A percentile compares a stretch with the other conserved stretches of the same genome.
These are phyloP conservation scores for Scytalidium sp. DNA, from an alignment of 2,329 filamentous ascomycete species.

Conservation along the genomic window DNA sequence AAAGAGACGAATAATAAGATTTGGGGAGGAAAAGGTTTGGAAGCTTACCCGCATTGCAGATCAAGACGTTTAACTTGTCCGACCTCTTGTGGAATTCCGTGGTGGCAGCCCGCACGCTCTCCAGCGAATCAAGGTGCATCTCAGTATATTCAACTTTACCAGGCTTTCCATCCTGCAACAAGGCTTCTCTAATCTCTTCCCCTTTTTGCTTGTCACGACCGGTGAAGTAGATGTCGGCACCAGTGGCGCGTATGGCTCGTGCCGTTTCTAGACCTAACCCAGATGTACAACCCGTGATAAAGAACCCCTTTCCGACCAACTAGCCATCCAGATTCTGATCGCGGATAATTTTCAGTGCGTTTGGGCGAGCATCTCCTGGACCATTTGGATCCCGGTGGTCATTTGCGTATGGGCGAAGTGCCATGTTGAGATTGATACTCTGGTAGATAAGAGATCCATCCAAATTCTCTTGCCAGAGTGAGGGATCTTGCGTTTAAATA, in stretches of 20 bases:
- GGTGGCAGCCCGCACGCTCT: slow-evolving; percentile 28
- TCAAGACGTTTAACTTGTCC: slow-evolving; percentile 27
- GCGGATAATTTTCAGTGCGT: slow-evolving; percentile 29
- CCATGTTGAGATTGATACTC: too few species aligned
- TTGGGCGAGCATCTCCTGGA: slow-evolving; percentile 29
- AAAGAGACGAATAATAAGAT: too few species aligned
- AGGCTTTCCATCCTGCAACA: slow-evolving; percentile 40
- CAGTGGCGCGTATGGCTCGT: slow-evolving; percentile 31
- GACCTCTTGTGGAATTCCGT: slow-evolving; percentile 24
- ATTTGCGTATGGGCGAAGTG: too few species aligned
- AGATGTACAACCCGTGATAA: slow-evolving; percentile 34
- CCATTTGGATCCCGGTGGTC: slow-evolving; percentile 16
- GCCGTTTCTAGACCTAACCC: slow-evolving; percentile 36
- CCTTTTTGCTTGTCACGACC: slow-evolving; percentile 32
- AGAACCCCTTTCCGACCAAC: slow-evolving; percentile 36
- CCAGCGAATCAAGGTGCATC: slow-evolving; percentile 31
- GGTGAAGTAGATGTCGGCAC: slow-evolving; percentile 33
- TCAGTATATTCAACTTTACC: slow-evolving; percentile 28
- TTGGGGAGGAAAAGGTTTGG: too few species aligned
- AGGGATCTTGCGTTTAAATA: too few species aligned
- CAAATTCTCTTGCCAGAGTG: too few species aligned
- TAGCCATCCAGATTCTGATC: slow-evolving; percentile 17
- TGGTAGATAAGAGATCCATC: too few species aligned
- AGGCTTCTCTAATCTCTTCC: too few species aligned
- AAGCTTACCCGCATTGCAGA: slow-evolving; percentile 24